A percentile compares a stretch with the other conserved stretches of the same genome.
phyloP scores from a whole-genome alignment of 306 rosid genomes.

The Glycine latifolia region DNA sequence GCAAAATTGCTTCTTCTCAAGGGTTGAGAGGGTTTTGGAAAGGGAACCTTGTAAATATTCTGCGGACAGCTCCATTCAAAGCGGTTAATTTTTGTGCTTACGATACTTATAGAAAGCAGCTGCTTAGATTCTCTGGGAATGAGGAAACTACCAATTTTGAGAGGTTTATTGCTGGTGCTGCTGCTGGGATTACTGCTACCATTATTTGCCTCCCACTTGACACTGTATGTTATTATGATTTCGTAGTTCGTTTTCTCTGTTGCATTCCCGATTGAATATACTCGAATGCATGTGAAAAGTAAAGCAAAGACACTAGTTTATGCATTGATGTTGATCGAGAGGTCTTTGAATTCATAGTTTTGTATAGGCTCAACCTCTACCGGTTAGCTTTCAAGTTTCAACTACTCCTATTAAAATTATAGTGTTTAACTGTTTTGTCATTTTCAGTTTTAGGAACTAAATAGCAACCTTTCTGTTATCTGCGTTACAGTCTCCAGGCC shows the following conservation, averaged over 20 bases:
- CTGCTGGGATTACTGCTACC: slow-evolving; percentile 90
- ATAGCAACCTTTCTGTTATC: slow-evolving; percentile 23
- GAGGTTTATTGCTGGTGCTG: slow-evolving; percentile 97
- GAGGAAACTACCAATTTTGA: slow-evolving; percentile 85
- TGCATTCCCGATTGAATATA: slow-evolving; percentile 10
- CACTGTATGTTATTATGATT: slow-evolving; percentile 60
- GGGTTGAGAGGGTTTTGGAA: slow-evolving; percentile 97
- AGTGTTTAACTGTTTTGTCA: neutral
- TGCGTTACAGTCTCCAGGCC: neutral
- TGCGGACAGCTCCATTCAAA: slow-evolving; percentile 96
- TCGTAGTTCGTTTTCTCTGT: slow-evolving; percentile 26
- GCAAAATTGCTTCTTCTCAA: slow-evolving; percentile 74
- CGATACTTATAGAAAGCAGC: slow-evolving; percentile 88
- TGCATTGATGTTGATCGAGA: neutral
- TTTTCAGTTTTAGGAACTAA: slow-evolving; percentile 24
- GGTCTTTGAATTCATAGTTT: slow-evolving; percentile 28
- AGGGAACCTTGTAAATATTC: slow-evolving; percentile 89
- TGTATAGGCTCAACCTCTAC: slow-evolving; percentile 10
- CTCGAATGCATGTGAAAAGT: slow-evolving; percentile 9
- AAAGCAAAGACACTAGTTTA: neutral
- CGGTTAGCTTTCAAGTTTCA: slow-evolving; percentile 9
- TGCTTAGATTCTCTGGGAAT: slow-evolving; percentile 73
- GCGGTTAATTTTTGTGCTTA: slow-evolving; percentile 91
- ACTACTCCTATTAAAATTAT: neutral
- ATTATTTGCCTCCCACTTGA: slow-evolving; percentile 91